These are phyloP conservation scores for Incumbomyces delicatus DNA, from an alignment of 2,329 filamentous ascomycete genomes.

Conservation along the genomic window DNA sequence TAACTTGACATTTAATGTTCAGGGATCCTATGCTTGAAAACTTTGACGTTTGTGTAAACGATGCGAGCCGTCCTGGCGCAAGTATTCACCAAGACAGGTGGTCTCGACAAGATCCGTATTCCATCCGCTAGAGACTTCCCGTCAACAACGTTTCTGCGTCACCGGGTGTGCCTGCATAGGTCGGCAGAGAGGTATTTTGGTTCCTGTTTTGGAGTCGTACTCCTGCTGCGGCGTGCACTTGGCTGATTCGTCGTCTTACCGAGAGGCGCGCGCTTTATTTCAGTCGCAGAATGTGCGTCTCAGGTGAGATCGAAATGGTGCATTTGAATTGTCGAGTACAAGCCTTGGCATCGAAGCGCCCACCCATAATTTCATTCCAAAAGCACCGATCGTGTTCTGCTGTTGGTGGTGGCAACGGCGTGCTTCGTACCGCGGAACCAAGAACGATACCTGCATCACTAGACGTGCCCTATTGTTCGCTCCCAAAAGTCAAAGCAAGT, in stretches of 20 bases:
- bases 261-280: background rate
- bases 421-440: no score
- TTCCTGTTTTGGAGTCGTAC: background rate
- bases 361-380: no score
- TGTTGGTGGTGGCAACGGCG: no score
- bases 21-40: no score
- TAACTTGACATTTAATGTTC: background rate
- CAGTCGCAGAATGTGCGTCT: background rate
- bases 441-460: no score
- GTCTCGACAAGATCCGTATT: conserved; percentile 4
- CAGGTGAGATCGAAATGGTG: background rate
- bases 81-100: background rate
- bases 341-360: background rate
- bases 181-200: no score
- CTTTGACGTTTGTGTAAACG: no score
- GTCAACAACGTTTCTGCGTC: conserved; percentile 4
- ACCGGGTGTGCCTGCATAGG: background rate
- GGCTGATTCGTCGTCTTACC: no score
- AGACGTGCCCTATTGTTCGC: no score
- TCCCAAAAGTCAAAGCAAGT: no score
- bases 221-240: background rate
- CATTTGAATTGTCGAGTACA: background rate
- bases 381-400: no score
- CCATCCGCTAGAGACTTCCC: background rate
- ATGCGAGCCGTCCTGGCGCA: background rate